phyloP scores from a whole-genome alignment of 768 basidiomycete species.

The Hygrocybe coccinea region DNA sequence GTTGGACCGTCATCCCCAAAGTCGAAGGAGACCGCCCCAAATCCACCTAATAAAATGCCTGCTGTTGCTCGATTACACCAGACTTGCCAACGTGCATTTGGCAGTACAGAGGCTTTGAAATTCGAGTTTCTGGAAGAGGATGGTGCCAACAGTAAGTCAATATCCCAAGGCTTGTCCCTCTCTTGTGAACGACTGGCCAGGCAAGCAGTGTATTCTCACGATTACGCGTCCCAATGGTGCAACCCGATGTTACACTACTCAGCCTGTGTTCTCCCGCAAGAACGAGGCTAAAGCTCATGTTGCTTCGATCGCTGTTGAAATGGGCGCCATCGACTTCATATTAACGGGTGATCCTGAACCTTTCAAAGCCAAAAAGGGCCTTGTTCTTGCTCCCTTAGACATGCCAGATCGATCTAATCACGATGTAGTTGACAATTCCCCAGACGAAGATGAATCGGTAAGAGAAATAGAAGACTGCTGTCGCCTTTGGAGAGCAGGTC shows the following conservation, averaged over 20 bases:
- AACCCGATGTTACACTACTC: constrained; percentile 50
- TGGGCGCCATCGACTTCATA: constrained; percentile 61
- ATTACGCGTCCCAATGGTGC: constrained; percentile 52
- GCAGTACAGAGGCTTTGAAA: constrained; percentile 37
- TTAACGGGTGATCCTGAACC: constrained; percentile 37
- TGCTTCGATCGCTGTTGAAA: constrained; percentile 50
- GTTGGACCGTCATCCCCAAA: neutral
- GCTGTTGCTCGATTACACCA: constrained; percentile 38
- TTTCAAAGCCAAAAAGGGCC: constrained; percentile 30
- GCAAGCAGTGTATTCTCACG: constrained; percentile 57
- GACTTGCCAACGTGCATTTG: constrained; percentile 39
- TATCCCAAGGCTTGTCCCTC: neutral
- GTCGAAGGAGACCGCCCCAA: neutral
- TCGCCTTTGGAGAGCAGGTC: constrained; percentile 47
- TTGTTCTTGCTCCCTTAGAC: constrained; percentile 31
- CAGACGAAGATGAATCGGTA: constrained; percentile 17
- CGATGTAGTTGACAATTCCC: neutral
- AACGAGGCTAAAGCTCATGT: constrained; percentile 51
- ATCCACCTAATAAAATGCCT: constrained; percentile 10
- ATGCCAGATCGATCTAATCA: neutral
- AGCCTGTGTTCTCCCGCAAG: constrained; percentile 39
- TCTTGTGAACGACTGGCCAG: constrained; percentile 37
- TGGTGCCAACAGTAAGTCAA: constrained; percentile 31
- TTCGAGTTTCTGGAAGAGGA: constrained; percentile 46
- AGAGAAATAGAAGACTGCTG: constrained; percentile 52